Percentiles rank a stretch among this genome's conserved stretches.
Evolutionary conservation across 495 filamentous ascomycete species (phyloP).

Genomic region (Aspergillus cristatus): DNA sequence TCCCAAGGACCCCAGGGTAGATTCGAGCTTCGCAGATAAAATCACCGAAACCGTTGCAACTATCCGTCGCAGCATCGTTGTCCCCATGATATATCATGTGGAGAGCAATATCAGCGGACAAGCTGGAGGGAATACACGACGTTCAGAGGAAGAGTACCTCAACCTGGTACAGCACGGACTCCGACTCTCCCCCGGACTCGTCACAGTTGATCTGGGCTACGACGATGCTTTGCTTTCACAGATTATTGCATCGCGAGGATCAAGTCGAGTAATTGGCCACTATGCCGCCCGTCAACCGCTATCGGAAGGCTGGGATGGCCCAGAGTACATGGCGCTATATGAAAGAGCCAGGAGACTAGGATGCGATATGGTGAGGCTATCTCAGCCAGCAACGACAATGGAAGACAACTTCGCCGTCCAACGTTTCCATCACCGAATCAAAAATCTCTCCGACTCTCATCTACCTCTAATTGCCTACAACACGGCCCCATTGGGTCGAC

Average conservation of each 20-base stretch:
- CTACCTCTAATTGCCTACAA: slow-evolving; percentile 62
- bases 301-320: slow-evolving; percentile 34
- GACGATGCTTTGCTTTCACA: slow-evolving; percentile 42
- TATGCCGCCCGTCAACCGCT: slow-evolving; percentile 39
- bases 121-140: slow-evolving; percentile 7
- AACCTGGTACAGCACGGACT: slow-evolving; percentile 57
- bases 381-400: slow-evolving; percentile 28
- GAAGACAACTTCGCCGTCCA: slow-evolving; percentile 37
- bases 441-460: slow-evolving; percentile 15
- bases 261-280: slow-evolving; percentile 60
- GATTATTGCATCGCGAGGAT: slow-evolving; percentile 48
- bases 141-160: slow-evolving; percentile 42
- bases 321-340: slow-evolving; percentile 25
- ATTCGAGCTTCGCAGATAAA: slow-evolving; percentile 26
- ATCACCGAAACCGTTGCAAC: slow-evolving; percentile 49
- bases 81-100: slow-evolving; percentile 44
- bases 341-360: slow-evolving; percentile 34
- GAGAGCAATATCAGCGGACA: slow-evolving; percentile 18
- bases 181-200: slow-evolving; percentile 59
- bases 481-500: slow-evolving; percentile 54
- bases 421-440: slow-evolving; percentile 26
- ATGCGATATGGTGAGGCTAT: slow-evolving; percentile 42
- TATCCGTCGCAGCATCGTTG: slow-evolving; percentile 54
- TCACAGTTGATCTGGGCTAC: slow-evolving; percentile 56
- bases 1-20: slow-evolving; percentile 22